Base-by-base conservation (phyloP, 805 yeast species). In the Candida golubevii region DNA sequence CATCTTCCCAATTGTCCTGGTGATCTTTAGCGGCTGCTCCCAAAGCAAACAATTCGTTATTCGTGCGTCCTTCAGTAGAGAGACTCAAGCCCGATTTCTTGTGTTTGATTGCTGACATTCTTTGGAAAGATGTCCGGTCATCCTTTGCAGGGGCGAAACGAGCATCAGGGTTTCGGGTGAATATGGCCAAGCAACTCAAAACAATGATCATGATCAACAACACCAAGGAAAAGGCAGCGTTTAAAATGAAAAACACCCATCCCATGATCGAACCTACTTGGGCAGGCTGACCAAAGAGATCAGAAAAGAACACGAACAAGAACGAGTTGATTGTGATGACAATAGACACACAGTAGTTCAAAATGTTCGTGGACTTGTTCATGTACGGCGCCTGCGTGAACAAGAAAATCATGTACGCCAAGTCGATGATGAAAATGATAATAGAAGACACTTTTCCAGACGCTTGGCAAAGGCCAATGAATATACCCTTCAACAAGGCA, bases 121-220 rank as follows among this genome's bases (percentile, higher is more conserved):
- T 65, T 59, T 85, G 93, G 80, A 90, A 90, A 8, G 96, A 88
- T 18, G 88, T 82, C 77, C 97, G 82, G 63, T 90, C 97, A 66
- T 90, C 97, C 57, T 74, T 82, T 9, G 95, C 95, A 10, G 95
- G 93, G 41, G 85, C 87, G 62, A 85, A 85, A 63, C 93, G 78
- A 9, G 89, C 81, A 65, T 88, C 96, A 26, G 96, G 97, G 61
- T 88, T 88, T 70, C 84, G 87, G 30, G 90, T 82, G 53, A 82
- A 72, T 1, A 85, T 49, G 8, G 86, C 80, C 56, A 81, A 66
- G n/a, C 66, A 61, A 44, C 83, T 76, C 54, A 85, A 82, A 2
- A 80, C 80, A 47, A 89, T 72, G 56, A 87, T 83, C 69, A 83
- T 65, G 31, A 89, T 53, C 61, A 90, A 74, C 54, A 90, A 70